Conservation (phyloP, 2,329 filamentous ascomycete species). For the Sarocladiaceae sp. region DNA sequence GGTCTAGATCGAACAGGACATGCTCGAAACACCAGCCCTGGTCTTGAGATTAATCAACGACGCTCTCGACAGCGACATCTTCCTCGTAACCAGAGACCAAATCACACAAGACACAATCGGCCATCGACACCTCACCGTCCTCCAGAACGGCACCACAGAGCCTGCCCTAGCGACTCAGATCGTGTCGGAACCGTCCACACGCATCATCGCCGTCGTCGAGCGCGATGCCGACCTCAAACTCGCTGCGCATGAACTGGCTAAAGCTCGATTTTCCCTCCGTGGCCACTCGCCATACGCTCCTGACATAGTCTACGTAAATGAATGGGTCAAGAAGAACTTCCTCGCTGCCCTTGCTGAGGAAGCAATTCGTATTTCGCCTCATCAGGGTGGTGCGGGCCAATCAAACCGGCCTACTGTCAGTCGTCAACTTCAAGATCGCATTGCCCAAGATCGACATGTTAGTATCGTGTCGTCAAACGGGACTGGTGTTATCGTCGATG, state of each 20-base stretch:
- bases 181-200: slow-evolving; percentile 11
- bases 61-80: slow-evolving; percentile 1
- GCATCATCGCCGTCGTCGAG: slow-evolving; percentile 54
- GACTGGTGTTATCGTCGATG: slow-evolving; percentile 20
- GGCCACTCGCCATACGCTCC: slow-evolving; percentile 58
- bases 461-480: slow-evolving; percentile 18
- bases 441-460: not conserved
- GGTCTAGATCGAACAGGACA: not conserved
- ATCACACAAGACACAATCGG: not conserved
- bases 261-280: slow-evolving; percentile 49
- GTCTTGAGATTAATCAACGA: not conserved
- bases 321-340: slow-evolving; percentile 54
- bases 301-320: slow-evolving; percentile 61
- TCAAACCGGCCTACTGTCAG: not conserved
- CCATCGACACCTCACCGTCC: slow-evolving; percentile 12
- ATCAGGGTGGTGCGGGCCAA: not conserved
- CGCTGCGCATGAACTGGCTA: slow-evolving; percentile 49
- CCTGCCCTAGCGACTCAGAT: not conserved
- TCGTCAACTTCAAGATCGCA: not conserved
- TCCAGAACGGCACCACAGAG: slow-evolving; percentile 5
- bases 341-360: slow-evolving; percentile 37
- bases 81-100: not conserved
- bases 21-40: not conserved
- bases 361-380: slow-evolving; percentile 15
- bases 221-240: slow-evolving; percentile 49